A percentile compares a stretch with the other conserved stretches of the same genome.
These are phyloP conservation scores for Diaporthe sp. DNA, from an alignment of 2,329 filamentous ascomycete species.

Conservation along the genomic window DNA sequence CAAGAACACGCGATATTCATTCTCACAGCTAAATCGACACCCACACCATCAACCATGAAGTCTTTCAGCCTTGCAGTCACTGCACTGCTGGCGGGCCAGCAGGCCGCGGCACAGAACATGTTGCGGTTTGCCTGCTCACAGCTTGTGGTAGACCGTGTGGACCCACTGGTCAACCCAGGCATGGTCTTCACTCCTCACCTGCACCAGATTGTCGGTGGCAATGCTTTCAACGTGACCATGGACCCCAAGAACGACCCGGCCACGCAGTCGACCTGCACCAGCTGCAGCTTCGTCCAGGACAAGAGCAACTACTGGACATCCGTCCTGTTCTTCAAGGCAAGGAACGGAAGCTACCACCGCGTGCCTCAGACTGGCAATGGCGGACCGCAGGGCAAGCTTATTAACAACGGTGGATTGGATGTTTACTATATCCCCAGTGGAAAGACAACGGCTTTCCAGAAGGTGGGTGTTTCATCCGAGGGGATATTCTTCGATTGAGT, in stretches of 20 bases:
- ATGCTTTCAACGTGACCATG: constrained; percentile 57
- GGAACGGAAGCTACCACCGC: constrained; percentile 55
- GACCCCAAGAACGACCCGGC: constrained; percentile 48
- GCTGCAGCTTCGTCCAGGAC: constrained; percentile 55
- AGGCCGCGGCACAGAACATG: constrained; percentile 50
- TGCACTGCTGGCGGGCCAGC: constrained; percentile 41
- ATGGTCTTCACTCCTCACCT: constrained; percentile 56
- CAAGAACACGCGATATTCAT: background rate
- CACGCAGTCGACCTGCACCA: constrained; percentile 52
- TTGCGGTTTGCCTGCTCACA: constrained; percentile 59
- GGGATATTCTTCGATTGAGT: too few species aligned
- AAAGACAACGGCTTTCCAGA: constrained; percentile 54
- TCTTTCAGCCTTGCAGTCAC: constrained; percentile 40
- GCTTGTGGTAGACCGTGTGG: constrained; percentile 57
- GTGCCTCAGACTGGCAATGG: constrained; percentile 57
- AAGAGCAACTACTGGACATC: constrained; percentile 60
- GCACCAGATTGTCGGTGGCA: constrained; percentile 59
- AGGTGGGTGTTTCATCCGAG: constrained; percentile 38
- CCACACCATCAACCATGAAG: constrained; percentile 40
- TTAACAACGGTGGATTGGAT: constrained; percentile 56
- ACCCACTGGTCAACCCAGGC: constrained; percentile 58
- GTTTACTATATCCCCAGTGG: constrained; percentile 57
- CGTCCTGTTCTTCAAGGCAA: constrained; percentile 56
- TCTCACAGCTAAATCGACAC: background rate
- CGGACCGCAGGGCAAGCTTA: constrained; percentile 53